These are phyloP conservation scores for Colletotrichum limetticola DNA, from an alignment of 2,329 filamentous ascomycete genomes.

Conservation along the genomic window DNA sequence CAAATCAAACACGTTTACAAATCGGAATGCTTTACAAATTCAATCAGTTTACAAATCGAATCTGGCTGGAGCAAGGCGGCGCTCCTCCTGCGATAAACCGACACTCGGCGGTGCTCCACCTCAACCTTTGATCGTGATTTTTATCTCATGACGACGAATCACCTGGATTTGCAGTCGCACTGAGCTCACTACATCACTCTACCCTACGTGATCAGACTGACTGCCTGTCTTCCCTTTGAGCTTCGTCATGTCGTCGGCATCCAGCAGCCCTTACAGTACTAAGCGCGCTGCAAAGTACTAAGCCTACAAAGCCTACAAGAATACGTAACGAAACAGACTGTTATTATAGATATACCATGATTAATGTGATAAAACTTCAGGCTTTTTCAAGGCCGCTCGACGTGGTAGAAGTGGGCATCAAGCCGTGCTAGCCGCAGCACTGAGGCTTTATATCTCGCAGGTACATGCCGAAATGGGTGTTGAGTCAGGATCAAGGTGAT, in stretches of 20 bases:
- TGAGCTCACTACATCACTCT: background rate
- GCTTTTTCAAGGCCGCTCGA: background rate
- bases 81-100: background rate
- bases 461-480: too few relatives aligned
- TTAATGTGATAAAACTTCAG: too few relatives aligned
- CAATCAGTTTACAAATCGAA: too few relatives aligned
- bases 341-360: too few relatives aligned
- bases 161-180: background rate
- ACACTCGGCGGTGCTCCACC: background rate
- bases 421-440: too few relatives aligned
- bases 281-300: background rate
- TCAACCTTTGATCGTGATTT: too few relatives aligned
- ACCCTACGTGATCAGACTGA: too few relatives aligned
- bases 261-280: background rate
- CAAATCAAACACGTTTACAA: background rate
- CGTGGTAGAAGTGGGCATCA: background rate
- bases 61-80: background rate
- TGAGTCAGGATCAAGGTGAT: background rate
- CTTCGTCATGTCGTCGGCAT: background rate
- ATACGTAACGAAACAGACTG: background rate
- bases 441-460: background rate
- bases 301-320: conserved; percentile 33
- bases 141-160: background rate
- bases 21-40: background rate
- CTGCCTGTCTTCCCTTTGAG: background rate